phyloP scores from a whole-genome alignment of 176 grass and related monocot genomes.

The Guadua angustifolia region DNA sequence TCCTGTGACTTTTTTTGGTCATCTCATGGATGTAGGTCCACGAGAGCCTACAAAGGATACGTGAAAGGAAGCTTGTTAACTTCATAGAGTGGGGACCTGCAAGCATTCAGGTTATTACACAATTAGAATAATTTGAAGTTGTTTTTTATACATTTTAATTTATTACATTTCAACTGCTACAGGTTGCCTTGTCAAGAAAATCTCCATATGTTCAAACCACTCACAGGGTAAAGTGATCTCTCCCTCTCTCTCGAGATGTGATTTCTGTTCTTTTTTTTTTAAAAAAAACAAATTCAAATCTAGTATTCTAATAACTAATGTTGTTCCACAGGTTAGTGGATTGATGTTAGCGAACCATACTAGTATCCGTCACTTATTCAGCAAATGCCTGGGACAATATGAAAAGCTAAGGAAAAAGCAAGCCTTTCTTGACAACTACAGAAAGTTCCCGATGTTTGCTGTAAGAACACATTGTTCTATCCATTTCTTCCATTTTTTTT shows the following conservation, averaged over 20 bases:
- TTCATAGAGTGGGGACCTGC: constrained; percentile 99
- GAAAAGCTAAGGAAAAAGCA: constrained; percentile 96
- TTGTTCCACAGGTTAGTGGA: constrained; percentile 77
- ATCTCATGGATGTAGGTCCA: constrained; percentile 65
- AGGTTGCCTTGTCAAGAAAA: constrained; percentile 99
- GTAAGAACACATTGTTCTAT: constrained; percentile 43
- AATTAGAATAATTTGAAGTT: not conserved
- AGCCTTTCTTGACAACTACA: constrained; percentile 95
- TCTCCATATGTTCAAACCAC: constrained; percentile 98
- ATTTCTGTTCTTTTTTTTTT: not conserved
- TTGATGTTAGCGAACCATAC: constrained; percentile 98
- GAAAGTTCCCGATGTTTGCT: constrained; percentile 95
- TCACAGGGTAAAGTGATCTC: constrained; percentile 75
- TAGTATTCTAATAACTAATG: constrained; percentile 18
- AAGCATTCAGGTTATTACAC: constrained; percentile 80
- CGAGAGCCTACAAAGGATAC: constrained; percentile 96
- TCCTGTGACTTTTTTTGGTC: constrained; percentile 17
- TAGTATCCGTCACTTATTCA: constrained; percentile 90
- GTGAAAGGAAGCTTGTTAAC: constrained; percentile 97
- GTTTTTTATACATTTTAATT: constrained; percentile 23
- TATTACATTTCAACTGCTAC: constrained; percentile 31
- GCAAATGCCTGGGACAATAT: constrained; percentile 87
- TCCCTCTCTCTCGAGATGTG: not conserved
- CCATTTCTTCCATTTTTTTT: not conserved
- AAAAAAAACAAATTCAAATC: not conserved